Conservation (phyloP, 371 early-diverging fungal species). For the Mucor plumbeus region DNA sequence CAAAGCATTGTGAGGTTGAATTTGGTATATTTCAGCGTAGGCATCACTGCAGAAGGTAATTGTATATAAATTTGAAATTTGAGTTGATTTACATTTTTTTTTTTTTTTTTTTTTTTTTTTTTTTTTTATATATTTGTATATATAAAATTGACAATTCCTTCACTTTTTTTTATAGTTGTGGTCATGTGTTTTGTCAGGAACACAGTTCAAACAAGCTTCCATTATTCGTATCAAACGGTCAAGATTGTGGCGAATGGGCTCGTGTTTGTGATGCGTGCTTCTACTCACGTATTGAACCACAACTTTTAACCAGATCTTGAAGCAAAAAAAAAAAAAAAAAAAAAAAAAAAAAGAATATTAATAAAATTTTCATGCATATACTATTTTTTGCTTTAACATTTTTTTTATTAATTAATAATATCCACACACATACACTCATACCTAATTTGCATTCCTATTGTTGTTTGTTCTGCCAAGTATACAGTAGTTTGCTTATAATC, state of each 20-base stretch:
- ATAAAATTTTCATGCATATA: neutral
- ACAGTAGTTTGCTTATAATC: too few relatives aligned
- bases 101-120: too few relatives aligned
- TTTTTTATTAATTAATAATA: too few relatives aligned
- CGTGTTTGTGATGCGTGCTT: conserved; percentile 37
- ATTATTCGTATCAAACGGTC: conserved; percentile 17
- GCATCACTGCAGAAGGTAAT: conserved; percentile 40
- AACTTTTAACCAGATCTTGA: conserved; percentile 18
- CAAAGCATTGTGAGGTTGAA: conserved; percentile 16
- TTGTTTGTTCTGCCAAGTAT: too few relatives aligned
- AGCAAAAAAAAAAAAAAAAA: neutral
- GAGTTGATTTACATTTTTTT: too few relatives aligned
- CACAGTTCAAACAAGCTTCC: conserved; percentile 30
- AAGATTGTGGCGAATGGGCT: conserved; percentile 34
- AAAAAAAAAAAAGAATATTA: too few relatives aligned
- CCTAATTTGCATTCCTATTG: too few relatives aligned
- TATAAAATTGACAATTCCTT: neutral
- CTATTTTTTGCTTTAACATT: too few relatives aligned
- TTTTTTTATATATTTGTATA: too few relatives aligned
- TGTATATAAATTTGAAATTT: neutral
- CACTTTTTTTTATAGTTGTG: conserved; percentile 22
- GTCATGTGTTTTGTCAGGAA: conserved; percentile 31
- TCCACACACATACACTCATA: too few relatives aligned
- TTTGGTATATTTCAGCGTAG: conserved; percentile 25
- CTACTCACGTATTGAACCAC: conserved; percentile 22